Evolutionary conservation across 306 rosid species (phyloP), one percentile per base, ranked within the genome.

Genomic region (Betula pendula): DNA sequence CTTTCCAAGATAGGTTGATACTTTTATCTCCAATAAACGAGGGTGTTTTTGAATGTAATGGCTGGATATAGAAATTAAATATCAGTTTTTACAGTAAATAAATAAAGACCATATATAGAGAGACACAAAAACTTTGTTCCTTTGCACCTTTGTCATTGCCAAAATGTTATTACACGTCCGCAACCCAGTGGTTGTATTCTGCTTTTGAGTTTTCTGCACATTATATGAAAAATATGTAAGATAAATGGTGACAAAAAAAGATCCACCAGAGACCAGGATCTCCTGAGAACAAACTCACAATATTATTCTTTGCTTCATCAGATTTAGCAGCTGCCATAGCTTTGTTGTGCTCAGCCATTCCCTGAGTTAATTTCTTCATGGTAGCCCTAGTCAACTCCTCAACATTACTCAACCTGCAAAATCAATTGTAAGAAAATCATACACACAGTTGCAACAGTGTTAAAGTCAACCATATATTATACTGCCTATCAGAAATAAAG

Each of bases 1-100:
- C 99, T 86, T 89, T 92, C 99, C 99, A 96, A 19, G 99, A 96
- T 17, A 96, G 91, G 81, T 86, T 91, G 88, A 96, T 81, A 89
- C 94, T 87, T 85, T 91, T 89, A 75, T 89, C 97, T 81, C 98
- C 97, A 71, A 88, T 87, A 81, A 96, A 96, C 52, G 98, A 82
- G 44, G 99, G 98, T 48, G 88, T 75, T 81, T 96, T 96, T 0
- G 89, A 89, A 81, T 88, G 90, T 43, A 88, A 83, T 11, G 81
- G 82, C 92, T 88, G 77, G 53, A 72, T 78, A 80, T 77, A 51
- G 1, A 33, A 33, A 65, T 24, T 8, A 38, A 66, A 19, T 13
- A 66, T 66, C 15, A 66, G 44, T 5, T 38, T 65, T n/a, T 19
- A 65, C 25, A 22, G 62, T 25, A 42, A 25, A 50, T 24, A 24